phyloP scores from a whole-genome alignment of 2,329 filamentous ascomycete species.

The Colletotrichum camelliae region DNA sequence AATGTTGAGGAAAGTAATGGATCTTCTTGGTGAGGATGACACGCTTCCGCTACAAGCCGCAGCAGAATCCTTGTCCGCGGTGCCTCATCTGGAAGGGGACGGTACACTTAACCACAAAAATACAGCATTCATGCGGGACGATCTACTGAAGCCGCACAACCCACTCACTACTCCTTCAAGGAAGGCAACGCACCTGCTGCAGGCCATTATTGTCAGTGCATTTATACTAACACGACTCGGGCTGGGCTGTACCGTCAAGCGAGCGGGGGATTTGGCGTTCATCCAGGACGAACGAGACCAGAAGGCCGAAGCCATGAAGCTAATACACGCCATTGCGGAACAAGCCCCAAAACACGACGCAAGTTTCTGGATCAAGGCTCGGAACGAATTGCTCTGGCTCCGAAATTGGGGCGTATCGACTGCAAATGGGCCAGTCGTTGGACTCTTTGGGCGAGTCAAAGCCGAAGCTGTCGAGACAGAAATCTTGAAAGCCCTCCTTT shows the following conservation, averaged over 20 bases:
- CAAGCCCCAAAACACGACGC: constrained; percentile 65
- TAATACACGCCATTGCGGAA: constrained; percentile 59
- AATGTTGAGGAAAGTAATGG: constrained; percentile 64
- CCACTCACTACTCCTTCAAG: constrained; percentile 66
- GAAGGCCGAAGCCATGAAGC: constrained; percentile 59
- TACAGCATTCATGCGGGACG: constrained; percentile 50
- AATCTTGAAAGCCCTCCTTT: constrained; percentile 71
- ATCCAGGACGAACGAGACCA: constrained; percentile 70
- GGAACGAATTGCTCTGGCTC: constrained; percentile 75
- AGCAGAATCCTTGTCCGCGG: constrained; percentile 45
- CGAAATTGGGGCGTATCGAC: constrained; percentile 68
- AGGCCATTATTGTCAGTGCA: constrained; percentile 67
- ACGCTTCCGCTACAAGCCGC: constrained; percentile 57
- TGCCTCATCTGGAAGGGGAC: constrained; percentile 33
- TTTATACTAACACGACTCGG: constrained; percentile 60
- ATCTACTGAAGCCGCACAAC: constrained; percentile 66
- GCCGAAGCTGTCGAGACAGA: constrained; percentile 71
- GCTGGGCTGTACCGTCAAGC: constrained; percentile 54
- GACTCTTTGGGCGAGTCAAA: constrained; percentile 67
- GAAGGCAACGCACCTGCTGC: constrained; percentile 62
- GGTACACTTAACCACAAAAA: constrained; percentile 44
- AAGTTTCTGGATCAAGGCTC: constrained; percentile 64
- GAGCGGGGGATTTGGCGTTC: constrained; percentile 68
- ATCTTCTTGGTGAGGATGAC: constrained; percentile 64
- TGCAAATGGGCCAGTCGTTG: constrained; percentile 54